A percentile compares a stretch with the other conserved stretches of the same genome.
Conservation (phyloP, 208 protist genomes). For the Phytomonas serpens region DNA sequence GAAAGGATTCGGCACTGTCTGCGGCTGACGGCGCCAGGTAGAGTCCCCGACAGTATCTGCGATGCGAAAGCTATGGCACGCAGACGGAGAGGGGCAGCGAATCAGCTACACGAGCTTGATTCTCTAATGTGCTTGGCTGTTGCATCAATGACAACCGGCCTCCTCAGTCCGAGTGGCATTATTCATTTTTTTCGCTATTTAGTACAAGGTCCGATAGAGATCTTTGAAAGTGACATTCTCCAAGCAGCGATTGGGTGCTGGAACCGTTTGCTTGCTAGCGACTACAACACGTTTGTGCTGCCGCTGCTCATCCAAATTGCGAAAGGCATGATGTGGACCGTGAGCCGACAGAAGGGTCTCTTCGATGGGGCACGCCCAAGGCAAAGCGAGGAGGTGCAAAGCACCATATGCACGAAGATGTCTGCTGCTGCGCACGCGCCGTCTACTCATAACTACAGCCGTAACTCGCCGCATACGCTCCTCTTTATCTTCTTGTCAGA, state of each 20-base stretch:
- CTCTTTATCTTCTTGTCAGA: constrained; percentile 63
- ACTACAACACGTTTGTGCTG: constrained; percentile 35
- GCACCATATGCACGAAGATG: constrained; percentile 19
- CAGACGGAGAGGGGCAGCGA: constrained; percentile 6
- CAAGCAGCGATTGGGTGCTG: constrained; percentile 49
- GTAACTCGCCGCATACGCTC: constrained; percentile 60
- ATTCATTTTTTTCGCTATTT: constrained; percentile 50
- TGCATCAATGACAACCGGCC: constrained; percentile 32
- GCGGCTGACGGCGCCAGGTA: not conserved
- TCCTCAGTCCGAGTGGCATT: constrained; percentile 19
- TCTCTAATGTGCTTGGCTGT: constrained; percentile 15
- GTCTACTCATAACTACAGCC: constrained; percentile 18
- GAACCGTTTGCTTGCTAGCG: constrained; percentile 59
- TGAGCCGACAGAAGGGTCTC: constrained; percentile 45
- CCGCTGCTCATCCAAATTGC: constrained; percentile 48
- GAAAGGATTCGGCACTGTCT: constrained; percentile 18
- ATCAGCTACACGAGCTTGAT: not conserved
- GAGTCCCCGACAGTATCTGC: not conserved
- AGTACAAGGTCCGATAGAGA: constrained; percentile 54
- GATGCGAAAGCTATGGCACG: not conserved
- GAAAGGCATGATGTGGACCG: constrained; percentile 60
- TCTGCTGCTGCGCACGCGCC: not conserved
- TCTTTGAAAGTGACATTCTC: constrained; percentile 45
- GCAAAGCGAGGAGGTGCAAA: constrained; percentile 52
- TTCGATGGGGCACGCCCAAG: constrained; percentile 58